Conservation (phyloP, 2,329 filamentous ascomycete genomes). For the Pseudocercospora cruenta region DNA sequence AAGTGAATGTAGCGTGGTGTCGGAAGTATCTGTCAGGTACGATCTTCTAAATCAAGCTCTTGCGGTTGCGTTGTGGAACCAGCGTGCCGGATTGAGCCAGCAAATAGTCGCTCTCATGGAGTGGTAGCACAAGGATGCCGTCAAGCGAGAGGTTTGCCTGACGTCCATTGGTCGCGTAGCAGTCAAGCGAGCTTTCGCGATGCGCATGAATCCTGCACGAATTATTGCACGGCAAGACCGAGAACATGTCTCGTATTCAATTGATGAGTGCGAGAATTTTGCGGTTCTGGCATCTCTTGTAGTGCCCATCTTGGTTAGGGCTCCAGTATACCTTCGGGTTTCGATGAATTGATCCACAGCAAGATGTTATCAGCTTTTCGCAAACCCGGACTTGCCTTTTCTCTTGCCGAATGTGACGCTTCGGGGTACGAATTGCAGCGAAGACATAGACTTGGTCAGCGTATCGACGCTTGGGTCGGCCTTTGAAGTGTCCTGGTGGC, state of each 20-base stretch:
- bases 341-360: background rate
- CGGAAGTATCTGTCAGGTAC: constrained; percentile 7
- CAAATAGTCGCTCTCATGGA: background rate
- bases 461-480: constrained; percentile 19
- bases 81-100: background rate
- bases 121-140: constrained; percentile 3
- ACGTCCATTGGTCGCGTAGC: background rate
- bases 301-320: too few species aligned
- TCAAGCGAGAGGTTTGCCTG: background rate
- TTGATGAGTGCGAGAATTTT: background rate
- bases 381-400: constrained; percentile 31
- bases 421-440: constrained; percentile 30
- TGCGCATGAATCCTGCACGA: constrained; percentile 1
- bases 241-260: background rate
- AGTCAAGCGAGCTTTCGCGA: background rate
- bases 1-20: background rate
- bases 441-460: constrained; percentile 29
- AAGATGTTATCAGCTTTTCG: constrained; percentile 20
- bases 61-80: constrained; percentile 3
- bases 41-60: constrained; percentile 6
- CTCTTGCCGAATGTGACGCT: constrained; percentile 31
- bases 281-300: background rate
- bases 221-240: constrained; percentile 4
- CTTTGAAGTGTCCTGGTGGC: background rate
- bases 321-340: background rate